A percentile compares a stretch with the other conserved stretches of the same genome.
Conservation (phyloP, 116 monocot species). For the Trichopus zeylanicus region DNA sequence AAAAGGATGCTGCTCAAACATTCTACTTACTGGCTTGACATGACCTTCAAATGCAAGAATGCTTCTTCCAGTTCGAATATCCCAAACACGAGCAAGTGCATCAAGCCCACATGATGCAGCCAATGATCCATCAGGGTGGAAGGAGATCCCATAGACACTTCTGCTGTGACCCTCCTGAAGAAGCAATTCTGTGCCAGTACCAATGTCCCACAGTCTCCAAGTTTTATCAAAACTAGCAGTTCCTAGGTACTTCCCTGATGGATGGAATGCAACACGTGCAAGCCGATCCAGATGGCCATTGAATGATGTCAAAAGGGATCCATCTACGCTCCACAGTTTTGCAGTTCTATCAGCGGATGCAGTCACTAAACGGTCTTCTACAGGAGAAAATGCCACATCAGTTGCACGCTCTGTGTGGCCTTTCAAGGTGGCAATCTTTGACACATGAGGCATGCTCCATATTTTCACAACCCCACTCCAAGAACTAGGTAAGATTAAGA, state of each 20-base stretch:
- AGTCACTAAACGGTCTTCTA: conserved; percentile 58
- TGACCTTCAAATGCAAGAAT: conserved; percentile 85
- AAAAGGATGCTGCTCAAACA: neutral
- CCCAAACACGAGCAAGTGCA: conserved; percentile 91
- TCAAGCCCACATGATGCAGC: conserved; percentile 89
- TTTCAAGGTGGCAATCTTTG: conserved; percentile 53
- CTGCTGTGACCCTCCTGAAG: conserved; percentile 97
- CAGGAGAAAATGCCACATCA: conserved; percentile 86
- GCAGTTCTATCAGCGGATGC: conserved; percentile 91
- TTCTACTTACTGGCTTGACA: conserved; percentile 75
- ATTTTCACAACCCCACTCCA: conserved; percentile 79
- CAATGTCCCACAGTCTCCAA: conserved; percentile 93
- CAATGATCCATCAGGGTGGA: conserved; percentile 94
- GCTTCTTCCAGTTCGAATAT: conserved; percentile 89
- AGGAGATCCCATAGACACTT: conserved; percentile 69
- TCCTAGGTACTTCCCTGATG: conserved; percentile 86
- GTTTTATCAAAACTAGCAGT: conserved; percentile 98
- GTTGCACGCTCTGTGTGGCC: conserved; percentile 86
- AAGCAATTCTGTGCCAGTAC: conserved; percentile 65
- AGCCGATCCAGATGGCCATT: conserved; percentile 86
- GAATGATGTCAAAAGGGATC: conserved; percentile 57
- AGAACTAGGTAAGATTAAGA: conserved; percentile 35
- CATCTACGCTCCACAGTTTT: conserved; percentile 73
- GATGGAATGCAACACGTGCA: conserved; percentile 85
- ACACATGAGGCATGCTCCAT: conserved; percentile 87